phyloP scores from a whole-genome alignment of 371 early-diverging fungal genomes.

The Mortierella sp. region DNA sequence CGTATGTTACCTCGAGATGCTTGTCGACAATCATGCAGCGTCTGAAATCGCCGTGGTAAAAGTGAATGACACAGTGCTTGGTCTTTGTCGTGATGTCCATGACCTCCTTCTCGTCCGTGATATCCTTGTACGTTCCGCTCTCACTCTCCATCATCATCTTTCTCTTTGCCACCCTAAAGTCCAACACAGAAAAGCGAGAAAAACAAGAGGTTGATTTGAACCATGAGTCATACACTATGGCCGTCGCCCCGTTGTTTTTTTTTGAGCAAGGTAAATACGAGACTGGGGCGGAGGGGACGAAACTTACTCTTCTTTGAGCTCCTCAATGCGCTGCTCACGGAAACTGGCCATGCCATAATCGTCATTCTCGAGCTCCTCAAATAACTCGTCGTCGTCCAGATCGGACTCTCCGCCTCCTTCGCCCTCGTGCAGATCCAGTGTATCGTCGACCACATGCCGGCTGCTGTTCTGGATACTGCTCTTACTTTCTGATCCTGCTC shows the following conservation, averaged over 20 bases:
- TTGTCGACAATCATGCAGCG: conserved; percentile 94
- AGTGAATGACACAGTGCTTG: conserved; percentile 88
- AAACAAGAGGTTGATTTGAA: not conserved
- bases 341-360: conserved; percentile 63
- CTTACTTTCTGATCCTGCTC: conserved; percentile 4
- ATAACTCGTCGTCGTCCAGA: conserved; percentile 67
- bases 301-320: conserved; percentile 67
- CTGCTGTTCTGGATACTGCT: conserved; percentile 12
- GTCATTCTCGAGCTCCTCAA: conserved; percentile 74
- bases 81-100: conserved; percentile 85
- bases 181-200: conserved; percentile 6
- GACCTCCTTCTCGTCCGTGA: conserved; percentile 88
- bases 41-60: conserved; percentile 93
- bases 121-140: conserved; percentile 88
- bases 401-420: conserved; percentile 56
- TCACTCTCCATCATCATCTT: conserved; percentile 72
- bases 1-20: conserved; percentile 82
- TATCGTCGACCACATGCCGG: conserved; percentile 41
- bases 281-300: too few species aligned
- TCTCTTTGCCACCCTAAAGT: conserved; percentile 67
- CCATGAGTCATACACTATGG: too few species aligned
- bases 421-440: conserved; percentile 28
- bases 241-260: too few species aligned
- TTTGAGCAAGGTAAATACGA: too few species aligned
- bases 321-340: conserved; percentile 70